phyloP scores from a whole-genome alignment of 306 rosid species.

The Erythrophleum fordii region DNA sequence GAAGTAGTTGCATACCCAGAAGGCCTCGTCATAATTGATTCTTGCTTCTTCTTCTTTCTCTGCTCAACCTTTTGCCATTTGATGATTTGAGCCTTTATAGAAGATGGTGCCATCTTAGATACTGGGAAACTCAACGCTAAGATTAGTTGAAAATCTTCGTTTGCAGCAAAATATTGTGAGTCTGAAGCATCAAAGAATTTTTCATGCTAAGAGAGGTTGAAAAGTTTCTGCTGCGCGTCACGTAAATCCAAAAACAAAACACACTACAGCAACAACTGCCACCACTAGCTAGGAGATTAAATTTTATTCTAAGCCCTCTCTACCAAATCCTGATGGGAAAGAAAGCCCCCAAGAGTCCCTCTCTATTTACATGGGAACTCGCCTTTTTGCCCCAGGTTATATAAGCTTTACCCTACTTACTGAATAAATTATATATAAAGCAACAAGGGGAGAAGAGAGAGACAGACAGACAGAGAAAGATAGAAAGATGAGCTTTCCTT shows the following conservation, averaged over 20 bases:
- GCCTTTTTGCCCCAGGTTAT: slow-evolving; percentile 43
- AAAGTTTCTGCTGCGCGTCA: slow-evolving; percentile 33
- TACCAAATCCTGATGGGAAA: slow-evolving; percentile 54
- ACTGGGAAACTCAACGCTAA: background rate
- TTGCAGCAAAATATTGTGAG: background rate
- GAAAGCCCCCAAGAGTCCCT: background rate
- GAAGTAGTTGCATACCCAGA: background rate
- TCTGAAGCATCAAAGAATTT: slow-evolving; percentile 1
- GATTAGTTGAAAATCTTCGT: slow-evolving; percentile 35
- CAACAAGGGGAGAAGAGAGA: background rate
- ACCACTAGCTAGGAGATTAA: slow-evolving; percentile 48
- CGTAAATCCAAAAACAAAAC: slow-evolving; percentile 36
- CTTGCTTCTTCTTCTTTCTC: slow-evolving; percentile 32
- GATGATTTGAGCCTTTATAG: slow-evolving; percentile 32
- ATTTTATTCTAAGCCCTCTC: slow-evolving; percentile 31
- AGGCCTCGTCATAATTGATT: background rate
- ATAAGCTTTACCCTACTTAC: slow-evolving; percentile 31
- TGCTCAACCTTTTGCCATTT: slow-evolving; percentile 30
- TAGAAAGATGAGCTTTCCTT: slow-evolving; percentile 3
- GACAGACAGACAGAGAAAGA: background rate
- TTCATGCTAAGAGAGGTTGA: slow-evolving; percentile 43
- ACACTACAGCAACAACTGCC: slow-evolving; percentile 45
- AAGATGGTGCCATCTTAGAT: slow-evolving; percentile 44
- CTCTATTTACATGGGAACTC: slow-evolving; percentile 17
- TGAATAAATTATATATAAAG: background rate